A percentile compares a stretch with the other conserved stretches of the same genome.
Conservation (phyloP, 1,284 basidiomycete genomes). For the Pyrrhoderma lamaoense region DNA sequence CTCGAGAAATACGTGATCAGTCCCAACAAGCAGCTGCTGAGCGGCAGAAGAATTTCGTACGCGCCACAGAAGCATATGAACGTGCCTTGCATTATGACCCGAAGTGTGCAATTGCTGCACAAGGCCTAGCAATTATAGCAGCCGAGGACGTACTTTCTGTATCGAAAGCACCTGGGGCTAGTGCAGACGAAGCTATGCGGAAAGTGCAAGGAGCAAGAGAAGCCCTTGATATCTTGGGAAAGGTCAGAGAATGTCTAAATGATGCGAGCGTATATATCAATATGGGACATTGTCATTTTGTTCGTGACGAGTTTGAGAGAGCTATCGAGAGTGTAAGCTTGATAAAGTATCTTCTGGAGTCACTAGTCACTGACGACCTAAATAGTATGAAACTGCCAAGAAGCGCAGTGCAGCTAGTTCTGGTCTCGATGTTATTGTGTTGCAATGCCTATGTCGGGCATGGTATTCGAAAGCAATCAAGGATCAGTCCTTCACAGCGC, state of each 20-base stretch:
- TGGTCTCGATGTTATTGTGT: conserved; percentile 49
- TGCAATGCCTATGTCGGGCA: conserved; percentile 80
- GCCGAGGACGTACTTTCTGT: conserved; percentile 82
- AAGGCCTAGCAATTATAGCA: conserved; percentile 85
- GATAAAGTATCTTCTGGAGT: conserved; percentile 1
- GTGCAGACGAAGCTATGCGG: conserved; percentile 56
- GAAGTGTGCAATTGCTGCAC: conserved; percentile 82
- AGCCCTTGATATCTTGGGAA: conserved; percentile 80
- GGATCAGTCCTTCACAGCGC: conserved; percentile 72
- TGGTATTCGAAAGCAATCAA: conserved; percentile 91
- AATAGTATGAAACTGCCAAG: conserved; percentile 83
- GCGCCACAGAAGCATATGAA: conserved; percentile 85
- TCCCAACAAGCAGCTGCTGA: conserved; percentile 59
- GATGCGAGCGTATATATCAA: conserved; percentile 89
- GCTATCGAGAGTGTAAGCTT: conserved; percentile 84
- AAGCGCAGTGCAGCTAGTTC: conserved; percentile 64
- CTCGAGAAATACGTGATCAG: conserved; percentile 66
- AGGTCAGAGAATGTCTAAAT: conserved; percentile 78
- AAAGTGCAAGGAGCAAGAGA: conserved; percentile 69
- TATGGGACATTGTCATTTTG: conserved; percentile 91
- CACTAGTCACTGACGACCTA: not conserved
- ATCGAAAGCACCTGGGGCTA: conserved; percentile 38
- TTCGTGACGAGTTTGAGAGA: conserved; percentile 85
- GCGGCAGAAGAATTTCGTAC: conserved; percentile 67
- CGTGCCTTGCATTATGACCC: conserved; percentile 81